phyloP scores from a whole-genome alignment of 371 early-diverging fungal species.

The Apophysomyces variabilis region DNA sequence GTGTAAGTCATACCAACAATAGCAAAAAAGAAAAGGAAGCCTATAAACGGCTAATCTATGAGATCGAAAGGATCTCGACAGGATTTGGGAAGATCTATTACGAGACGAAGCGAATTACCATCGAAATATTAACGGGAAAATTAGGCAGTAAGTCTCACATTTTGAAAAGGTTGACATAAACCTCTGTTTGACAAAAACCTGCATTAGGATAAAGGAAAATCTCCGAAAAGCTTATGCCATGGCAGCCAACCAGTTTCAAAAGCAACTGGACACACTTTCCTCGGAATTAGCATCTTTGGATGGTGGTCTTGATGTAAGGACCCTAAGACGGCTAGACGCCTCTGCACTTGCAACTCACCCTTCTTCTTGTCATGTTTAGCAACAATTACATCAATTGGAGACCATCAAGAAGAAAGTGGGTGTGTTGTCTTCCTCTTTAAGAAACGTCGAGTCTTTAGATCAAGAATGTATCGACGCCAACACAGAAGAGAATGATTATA shows the following conservation, averaged over 20 bases:
- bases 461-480: slow-evolving; percentile 79
- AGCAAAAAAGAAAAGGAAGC: not conserved
- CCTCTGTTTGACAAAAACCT: not conserved
- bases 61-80: slow-evolving; percentile 69
- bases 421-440: slow-evolving; percentile 58
- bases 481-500: slow-evolving; percentile 94
- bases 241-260: slow-evolving; percentile 78
- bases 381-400: slow-evolving; percentile 75
- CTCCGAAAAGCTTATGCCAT: slow-evolving; percentile 74
- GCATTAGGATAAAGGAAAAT: slow-evolving; percentile 73
- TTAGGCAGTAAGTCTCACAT: slow-evolving; percentile 68
- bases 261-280: slow-evolving; percentile 69
- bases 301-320: slow-evolving; percentile 67
- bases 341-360: not conserved
- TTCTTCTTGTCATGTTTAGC: slow-evolving; percentile 28
- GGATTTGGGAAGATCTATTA: slow-evolving; percentile 74
- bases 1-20: slow-evolving; percentile 25
- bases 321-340: too few relatives aligned
- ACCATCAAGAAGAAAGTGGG: slow-evolving; percentile 35
- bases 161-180: not conserved
- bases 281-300: slow-evolving; percentile 67
- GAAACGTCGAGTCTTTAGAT: slow-evolving; percentile 67
- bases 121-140: slow-evolving; percentile 75
- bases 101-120: slow-evolving; percentile 79
- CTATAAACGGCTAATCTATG: not conserved